Base-by-base conservation (phyloP, 768 basidiomycete species). In the Pleurotus salmoneostramineus region DNA sequence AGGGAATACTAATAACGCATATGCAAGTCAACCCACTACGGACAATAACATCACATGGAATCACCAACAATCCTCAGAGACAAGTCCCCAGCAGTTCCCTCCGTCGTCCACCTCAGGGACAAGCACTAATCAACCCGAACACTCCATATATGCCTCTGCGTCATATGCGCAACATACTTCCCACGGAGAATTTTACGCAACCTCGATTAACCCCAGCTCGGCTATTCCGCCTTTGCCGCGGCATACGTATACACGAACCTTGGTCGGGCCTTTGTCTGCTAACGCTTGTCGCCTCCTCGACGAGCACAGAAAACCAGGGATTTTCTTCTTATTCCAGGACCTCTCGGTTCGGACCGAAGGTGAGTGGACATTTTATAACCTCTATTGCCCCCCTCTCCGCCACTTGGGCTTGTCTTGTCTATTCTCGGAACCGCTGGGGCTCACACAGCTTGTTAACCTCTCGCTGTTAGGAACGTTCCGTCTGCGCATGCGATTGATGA, bases 311-410 rank as follows among this genome's bases (percentile, higher is more conserved):
- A 85, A 87, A 61, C 80, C 83, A 51, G 95, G 95, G 5, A 88
- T 97, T 61, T 98, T 93, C 72, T 98, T 97, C 76, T 85, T 97
- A 60, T 93, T 95, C 74, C 93, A 94, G 69, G 95, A 97, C 73
- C 74, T 98, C 54, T 94, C 92, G 47, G 90, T 98, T 49, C 83
- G 95, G 58, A 95, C 92, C 15, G 95, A 98, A 82, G 92, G 91
- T 88, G 45, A 45, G 71, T 27, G 21, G 21, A 27, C 21, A 3
- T 27, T 27, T 27, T 27, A 27, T 27, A 1, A 27, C 21, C 21
- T 27, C 21, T 27, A 27, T 27, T 27, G 21, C 21, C 21, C 21
- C 21, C 21, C 21, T 27, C 21, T 27, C 21, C 21, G 3, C 21
- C 21, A 27, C 21, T 27, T 27, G 21, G 21, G 21, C 21, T 3